These are phyloP conservation scores for Yamadazyma sp. DNA, from an alignment of 805 yeast genomes.

Conservation along the genomic window DNA sequence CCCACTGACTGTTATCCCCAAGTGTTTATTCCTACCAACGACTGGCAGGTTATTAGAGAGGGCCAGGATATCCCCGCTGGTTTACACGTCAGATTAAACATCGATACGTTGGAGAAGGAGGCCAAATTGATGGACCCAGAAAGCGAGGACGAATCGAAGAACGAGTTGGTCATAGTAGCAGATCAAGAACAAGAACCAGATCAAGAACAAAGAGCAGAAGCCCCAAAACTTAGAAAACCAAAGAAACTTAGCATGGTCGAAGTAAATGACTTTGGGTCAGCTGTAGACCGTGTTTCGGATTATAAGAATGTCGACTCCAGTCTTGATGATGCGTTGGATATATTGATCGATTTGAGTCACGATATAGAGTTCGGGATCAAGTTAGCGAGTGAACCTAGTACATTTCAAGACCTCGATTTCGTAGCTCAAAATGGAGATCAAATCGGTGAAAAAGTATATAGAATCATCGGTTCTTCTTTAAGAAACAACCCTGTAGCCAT, in stretches of 20 bases:
- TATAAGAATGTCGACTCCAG: conserved; percentile 4
- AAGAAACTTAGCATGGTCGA: conserved; percentile 17
- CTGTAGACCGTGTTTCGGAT: conserved; percentile 13
- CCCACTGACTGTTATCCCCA: conserved; percentile 58
- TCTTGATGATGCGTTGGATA: conserved; percentile 33
- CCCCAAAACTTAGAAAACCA: background rate
- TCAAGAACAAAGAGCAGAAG: background rate
- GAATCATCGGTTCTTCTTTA: conserved; percentile 64
- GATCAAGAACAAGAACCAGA: conserved; percentile 1
- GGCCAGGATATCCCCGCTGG: conserved; percentile 85
- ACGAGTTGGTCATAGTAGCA: conserved; percentile 6
- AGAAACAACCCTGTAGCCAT: conserved; percentile 73
- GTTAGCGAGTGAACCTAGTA: conserved; percentile 36
- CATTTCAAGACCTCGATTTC: conserved; percentile 31
- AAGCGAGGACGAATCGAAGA: conserved; percentile 20
- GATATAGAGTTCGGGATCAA: conserved; percentile 61
- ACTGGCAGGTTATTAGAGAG: conserved; percentile 68
- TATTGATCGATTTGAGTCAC: conserved; percentile 61
- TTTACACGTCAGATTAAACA: conserved; percentile 67
- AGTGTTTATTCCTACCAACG: conserved; percentile 57
- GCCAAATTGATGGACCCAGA: conserved; percentile 60
- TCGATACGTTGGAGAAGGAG: conserved; percentile 68
- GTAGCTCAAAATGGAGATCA: conserved; percentile 16
- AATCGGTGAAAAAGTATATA: conserved; percentile 48
- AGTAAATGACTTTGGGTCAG: conserved; percentile 19